Conservation (phyloP, 148 eudicot species). For the Rhododendron ovatum region DNA sequence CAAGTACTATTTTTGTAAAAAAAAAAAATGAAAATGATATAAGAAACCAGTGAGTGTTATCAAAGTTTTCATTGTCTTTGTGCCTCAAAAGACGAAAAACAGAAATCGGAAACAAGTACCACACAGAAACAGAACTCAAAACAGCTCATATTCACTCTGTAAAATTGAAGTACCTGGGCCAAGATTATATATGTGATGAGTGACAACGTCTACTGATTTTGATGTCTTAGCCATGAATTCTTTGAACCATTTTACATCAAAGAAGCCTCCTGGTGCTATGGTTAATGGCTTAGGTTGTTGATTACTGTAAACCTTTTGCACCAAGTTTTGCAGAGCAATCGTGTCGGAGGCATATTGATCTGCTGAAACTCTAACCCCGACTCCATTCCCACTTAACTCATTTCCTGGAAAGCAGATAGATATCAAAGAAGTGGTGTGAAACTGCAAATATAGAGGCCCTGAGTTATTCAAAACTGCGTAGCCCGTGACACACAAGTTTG, state of each 20-base stretch:
- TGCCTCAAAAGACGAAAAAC: background rate
- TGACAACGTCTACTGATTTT: slow-evolving; percentile 41
- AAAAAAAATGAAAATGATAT: background rate
- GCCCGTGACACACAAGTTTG: background rate
- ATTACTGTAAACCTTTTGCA: slow-evolving; percentile 47
- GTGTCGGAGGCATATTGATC: slow-evolving; percentile 64
- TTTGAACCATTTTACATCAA: slow-evolving; percentile 58
- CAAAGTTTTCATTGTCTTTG: background rate
- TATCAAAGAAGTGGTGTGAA: background rate
- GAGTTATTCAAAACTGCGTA: background rate
- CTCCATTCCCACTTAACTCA: slow-evolving; percentile 76
- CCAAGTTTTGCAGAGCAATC: slow-evolving; percentile 32
- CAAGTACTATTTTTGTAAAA: background rate
- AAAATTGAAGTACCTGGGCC: background rate
- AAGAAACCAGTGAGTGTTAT: background rate
- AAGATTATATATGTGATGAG: slow-evolving; percentile 57
- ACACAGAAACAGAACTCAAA: background rate
- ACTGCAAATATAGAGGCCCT: background rate
- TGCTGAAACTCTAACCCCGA: slow-evolving; percentile 62
- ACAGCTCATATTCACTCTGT: background rate
- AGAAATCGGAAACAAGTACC: background rate
- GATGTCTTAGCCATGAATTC: slow-evolving; percentile 46
- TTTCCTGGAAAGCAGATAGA: slow-evolving; percentile 48
- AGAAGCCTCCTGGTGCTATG: slow-evolving; percentile 91
- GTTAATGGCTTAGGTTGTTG: slow-evolving; percentile 37